phyloP scores from a whole-genome alignment of 78 protist species.

The Dictyostelium brefeldianum region DNA sequence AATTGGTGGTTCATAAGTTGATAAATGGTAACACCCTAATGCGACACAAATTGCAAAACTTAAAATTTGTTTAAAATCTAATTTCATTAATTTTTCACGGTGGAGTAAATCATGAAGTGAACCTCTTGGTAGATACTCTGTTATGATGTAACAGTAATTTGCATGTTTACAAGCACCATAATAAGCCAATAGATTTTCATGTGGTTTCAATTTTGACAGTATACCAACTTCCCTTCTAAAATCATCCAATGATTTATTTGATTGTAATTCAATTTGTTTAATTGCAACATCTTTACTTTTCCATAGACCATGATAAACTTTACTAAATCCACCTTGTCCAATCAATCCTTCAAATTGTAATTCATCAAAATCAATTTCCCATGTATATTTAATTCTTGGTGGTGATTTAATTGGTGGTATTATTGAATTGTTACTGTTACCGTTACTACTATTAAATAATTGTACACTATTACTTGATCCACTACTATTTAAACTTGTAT shows the following conservation, averaged over 20 bases:
- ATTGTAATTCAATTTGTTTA: constrained; percentile 63
- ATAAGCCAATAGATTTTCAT: constrained; percentile 49
- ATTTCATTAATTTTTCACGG: constrained; percentile 35
- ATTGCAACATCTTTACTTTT: constrained; percentile 62
- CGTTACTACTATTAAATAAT: not conserved
- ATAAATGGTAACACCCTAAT: constrained; percentile 64
- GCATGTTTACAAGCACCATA: constrained; percentile 67
- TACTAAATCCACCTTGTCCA: constrained; percentile 78
- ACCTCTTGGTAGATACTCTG: constrained; percentile 68
- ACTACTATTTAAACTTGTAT: not conserved
- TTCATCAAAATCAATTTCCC: constrained; percentile 75
- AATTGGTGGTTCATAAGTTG: constrained; percentile 76
- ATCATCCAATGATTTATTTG: constrained; percentile 57
- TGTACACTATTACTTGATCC: not conserved
- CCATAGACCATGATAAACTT: constrained; percentile 70
- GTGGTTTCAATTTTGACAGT: constrained; percentile 41
- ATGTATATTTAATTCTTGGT: constrained; percentile 26
- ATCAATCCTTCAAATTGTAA: constrained; percentile 36
- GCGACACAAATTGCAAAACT: constrained; percentile 72
- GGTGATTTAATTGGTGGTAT: not conserved
- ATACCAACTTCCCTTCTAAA: constrained; percentile 73
- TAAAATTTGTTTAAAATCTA: constrained; percentile 24
- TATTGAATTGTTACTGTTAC: not conserved
- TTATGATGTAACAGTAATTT: constrained; percentile 63
- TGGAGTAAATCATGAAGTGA: constrained; percentile 59